These are phyloP conservation scores for Penicillium roqueforti DNA, from an alignment of 495 filamentous ascomycete species.

Conservation along the genomic window DNA sequence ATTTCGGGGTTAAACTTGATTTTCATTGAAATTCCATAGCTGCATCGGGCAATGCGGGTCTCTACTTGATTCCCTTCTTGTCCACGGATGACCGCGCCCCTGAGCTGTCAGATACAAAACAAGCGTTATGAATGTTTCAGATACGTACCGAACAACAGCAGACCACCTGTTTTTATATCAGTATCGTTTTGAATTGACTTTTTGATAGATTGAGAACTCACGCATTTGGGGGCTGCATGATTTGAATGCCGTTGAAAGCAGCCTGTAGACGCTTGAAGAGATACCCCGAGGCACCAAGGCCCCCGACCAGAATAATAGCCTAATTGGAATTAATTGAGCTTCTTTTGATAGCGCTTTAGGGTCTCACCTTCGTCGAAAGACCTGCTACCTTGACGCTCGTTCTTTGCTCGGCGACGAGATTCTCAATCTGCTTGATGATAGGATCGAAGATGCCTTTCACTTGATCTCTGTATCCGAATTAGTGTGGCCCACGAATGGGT, in stretches of 20 bases:
- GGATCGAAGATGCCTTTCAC: conserved; percentile 53
- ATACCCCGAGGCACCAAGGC: conserved; percentile 66
- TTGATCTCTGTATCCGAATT: conserved; percentile 25
- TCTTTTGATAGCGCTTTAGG: not conserved
- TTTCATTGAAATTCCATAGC: conserved; percentile 41
- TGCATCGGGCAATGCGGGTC: conserved; percentile 46
- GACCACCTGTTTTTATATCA: conserved; percentile 20
- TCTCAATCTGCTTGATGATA: conserved; percentile 53
- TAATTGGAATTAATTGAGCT: conserved; percentile 19
- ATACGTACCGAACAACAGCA: conserved; percentile 25
- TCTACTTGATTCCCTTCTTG: conserved; percentile 41
- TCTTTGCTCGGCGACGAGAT: conserved; percentile 58
- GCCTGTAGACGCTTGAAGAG: conserved; percentile 53
- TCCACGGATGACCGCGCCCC: conserved; percentile 44
- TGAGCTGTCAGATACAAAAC: conserved; percentile 33
- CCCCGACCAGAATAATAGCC: conserved; percentile 66
- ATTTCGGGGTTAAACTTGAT: conserved; percentile 29
- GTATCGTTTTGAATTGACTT: not conserved
- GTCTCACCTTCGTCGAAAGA: conserved; percentile 13
- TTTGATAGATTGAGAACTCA: conserved; percentile 31
- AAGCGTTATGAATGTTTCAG: not conserved
- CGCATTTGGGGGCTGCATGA: conserved; percentile 60
- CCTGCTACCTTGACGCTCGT: conserved; percentile 23
- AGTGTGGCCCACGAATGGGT: not conserved
- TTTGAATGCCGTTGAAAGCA: conserved; percentile 37